phyloP scores from a whole-genome alignment of 1,284 basidiomycete species.

The Ustilago bromivora region DNA sequence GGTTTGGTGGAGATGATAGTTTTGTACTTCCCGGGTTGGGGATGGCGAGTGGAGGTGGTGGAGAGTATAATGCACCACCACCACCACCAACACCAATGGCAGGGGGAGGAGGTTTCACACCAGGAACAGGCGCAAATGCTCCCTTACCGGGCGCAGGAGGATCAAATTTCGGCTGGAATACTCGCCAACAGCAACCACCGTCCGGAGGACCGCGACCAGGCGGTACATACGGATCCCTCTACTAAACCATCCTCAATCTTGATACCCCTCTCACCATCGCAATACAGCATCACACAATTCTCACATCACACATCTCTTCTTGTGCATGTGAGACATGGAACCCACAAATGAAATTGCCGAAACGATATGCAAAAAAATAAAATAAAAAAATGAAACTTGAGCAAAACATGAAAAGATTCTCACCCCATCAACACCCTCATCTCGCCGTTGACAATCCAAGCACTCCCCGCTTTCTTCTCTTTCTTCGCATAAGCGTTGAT shows the following conservation, averaged over 20 bases:
- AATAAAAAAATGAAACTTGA: no score
- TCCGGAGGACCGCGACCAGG: conserved; percentile 21
- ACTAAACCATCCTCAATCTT: conserved; percentile 12
- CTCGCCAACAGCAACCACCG: conserved; percentile 12
- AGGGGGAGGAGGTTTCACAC: conserved; percentile 19
- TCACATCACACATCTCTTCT: neutral
- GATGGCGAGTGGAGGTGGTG: neutral
- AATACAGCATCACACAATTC: neutral
- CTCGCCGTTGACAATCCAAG: conserved; percentile 58
- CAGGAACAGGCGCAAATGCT: conserved; percentile 32
- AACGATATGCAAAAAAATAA: conserved; percentile 1
- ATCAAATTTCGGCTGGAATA: conserved; percentile 18
- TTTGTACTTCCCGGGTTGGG: conserved; percentile 35
- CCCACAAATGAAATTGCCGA: neutral
- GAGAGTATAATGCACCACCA: neutral
- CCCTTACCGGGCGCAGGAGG: conserved; percentile 11
- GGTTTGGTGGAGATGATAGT: conserved; percentile 22
- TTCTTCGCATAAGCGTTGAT: conserved; percentile 49
- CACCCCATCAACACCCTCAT: conserved; percentile 20
- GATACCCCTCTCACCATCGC: neutral
- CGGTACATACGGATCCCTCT: conserved; percentile 43
- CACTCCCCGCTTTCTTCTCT: conserved; percentile 51
- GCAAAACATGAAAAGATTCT: no score
- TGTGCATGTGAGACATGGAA: neutral
- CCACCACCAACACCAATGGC: neutral